These are phyloP conservation scores for Thraustochytrium striatum DNA, from an alignment of 352 stramenopile genomes.

Conservation along the genomic window DNA sequence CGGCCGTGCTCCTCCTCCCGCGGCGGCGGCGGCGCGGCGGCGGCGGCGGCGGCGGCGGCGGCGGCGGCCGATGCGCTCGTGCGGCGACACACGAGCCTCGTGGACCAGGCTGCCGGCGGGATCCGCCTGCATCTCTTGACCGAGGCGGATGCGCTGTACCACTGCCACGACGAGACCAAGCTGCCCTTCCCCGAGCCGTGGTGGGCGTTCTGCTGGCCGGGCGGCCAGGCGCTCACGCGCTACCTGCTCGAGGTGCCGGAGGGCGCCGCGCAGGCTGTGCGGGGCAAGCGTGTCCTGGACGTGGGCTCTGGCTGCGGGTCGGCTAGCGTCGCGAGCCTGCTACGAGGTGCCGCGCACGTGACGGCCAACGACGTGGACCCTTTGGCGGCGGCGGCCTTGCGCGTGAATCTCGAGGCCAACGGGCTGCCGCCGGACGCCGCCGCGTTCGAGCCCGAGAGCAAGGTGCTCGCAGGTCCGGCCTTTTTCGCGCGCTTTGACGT, in stretches of 20 bases:
- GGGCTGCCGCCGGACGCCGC: neutral
- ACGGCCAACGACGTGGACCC: conserved; percentile 29
- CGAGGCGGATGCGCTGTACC: neutral
- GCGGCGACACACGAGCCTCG: neutral
- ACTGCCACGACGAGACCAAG: neutral
- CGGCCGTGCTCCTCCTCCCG: too few species aligned
- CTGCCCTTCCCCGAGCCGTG: conserved; percentile 23
- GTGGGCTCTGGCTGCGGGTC: conserved; percentile 31
- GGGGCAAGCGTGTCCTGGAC: conserved; percentile 23
- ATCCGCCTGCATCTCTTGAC: conserved; percentile 2
- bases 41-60: neutral
- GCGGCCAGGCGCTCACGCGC: conserved; percentile 3
- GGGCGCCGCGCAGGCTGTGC: neutral
- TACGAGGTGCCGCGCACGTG: neutral
- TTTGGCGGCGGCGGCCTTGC: neutral
- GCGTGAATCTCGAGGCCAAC: neutral
- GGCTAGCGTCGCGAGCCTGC: neutral
- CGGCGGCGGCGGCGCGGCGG: neutral
- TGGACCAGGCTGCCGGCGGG: neutral
- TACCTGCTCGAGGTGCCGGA: conserved; percentile 14
- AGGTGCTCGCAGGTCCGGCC: neutral
- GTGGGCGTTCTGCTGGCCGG: conserved; percentile 45
- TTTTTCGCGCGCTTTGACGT: conserved; percentile 31
- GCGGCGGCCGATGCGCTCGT: neutral
- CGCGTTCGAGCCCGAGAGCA: neutral